Percentiles rank a stretch among this genome's conserved stretches.
Evolutionary conservation across 495 filamentous ascomycete species (phyloP).

Genomic region (Lichina pygmaea): DNA sequence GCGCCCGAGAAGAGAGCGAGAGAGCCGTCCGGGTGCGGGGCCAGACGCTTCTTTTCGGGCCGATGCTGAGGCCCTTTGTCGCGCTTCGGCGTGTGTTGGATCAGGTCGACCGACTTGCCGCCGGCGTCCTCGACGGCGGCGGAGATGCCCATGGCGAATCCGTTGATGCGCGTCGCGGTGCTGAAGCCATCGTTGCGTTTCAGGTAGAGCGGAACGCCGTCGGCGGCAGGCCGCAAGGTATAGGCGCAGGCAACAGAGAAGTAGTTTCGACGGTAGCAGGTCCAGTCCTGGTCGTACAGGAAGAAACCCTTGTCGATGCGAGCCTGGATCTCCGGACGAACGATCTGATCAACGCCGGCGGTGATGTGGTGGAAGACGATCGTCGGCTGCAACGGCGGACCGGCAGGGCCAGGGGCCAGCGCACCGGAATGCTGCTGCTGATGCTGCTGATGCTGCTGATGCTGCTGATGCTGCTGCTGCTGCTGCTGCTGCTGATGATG

Average conservation of each 20-base stretch:
- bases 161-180: conserved; percentile 26
- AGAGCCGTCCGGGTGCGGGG: conserved; percentile 32
- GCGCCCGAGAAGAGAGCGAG: conserved; percentile 9
- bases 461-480: neutral
- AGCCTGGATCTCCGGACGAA: conserved; percentile 55
- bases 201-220: conserved; percentile 18
- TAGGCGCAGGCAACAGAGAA: conserved; percentile 74
- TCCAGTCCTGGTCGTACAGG: conserved; percentile 66
- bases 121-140: conserved; percentile 57
- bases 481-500: neutral
- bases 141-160: conserved; percentile 68
- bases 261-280: conserved; percentile 87
- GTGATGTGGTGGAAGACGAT: conserved; percentile 27
- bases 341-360: conserved; percentile 25
- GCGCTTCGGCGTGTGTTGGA: conserved; percentile 86
- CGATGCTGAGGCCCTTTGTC: conserved; percentile 72
- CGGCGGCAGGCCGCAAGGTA: conserved; percentile 28
- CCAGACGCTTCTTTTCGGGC: conserved; percentile 42
- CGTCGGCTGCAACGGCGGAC: conserved; percentile 31
- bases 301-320: conserved; percentile 91
- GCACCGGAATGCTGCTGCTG: neutral
- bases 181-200: conserved; percentile 6
- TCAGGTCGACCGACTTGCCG: conserved; percentile 58
- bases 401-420: neutral
- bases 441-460: too few species aligned